These are phyloP conservation scores for Fusarium protoensiforme DNA, from an alignment of 2,329 filamentous ascomycete genomes.

Conservation along the genomic window DNA sequence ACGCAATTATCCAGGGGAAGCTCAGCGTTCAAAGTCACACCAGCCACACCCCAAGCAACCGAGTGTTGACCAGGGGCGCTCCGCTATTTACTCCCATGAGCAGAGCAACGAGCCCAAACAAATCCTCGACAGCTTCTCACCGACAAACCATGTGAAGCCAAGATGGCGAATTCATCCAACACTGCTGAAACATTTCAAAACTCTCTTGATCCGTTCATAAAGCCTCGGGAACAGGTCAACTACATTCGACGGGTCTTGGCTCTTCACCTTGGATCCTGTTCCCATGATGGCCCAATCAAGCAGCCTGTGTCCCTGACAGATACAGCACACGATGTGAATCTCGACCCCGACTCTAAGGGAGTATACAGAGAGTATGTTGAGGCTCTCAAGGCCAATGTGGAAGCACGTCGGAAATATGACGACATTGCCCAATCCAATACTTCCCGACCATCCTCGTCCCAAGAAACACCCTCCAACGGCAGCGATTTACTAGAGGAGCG, in stretches of 20 bases:
- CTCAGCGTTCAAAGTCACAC: neutral
- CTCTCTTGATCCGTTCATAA: constrained; percentile 63
- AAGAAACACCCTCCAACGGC: constrained; percentile 20
- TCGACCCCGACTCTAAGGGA: constrained; percentile 55
- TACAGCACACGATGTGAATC: constrained; percentile 47
- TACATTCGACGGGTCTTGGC: constrained; percentile 67
- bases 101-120: constrained; percentile 17
- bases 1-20: neutral
- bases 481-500: constrained; percentile 59
- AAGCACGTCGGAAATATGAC: constrained; percentile 61
- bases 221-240: constrained; percentile 66
- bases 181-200: constrained; percentile 51
- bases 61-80: constrained; percentile 8
- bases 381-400: constrained; percentile 63
- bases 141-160: constrained; percentile 26
- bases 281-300: constrained; percentile 55
- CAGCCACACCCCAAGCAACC: constrained; percentile 30
- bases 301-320: constrained; percentile 63
- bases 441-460: constrained; percentile 33
- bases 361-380: constrained; percentile 66
- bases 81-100: constrained; percentile 27
- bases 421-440: constrained; percentile 44
- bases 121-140: constrained; percentile 7
- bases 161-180: constrained; percentile 49
- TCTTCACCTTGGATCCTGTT: constrained; percentile 62